These are phyloP conservation scores for Durusdinium trenchii DNA, from an alignment of 73 alveolate species.

Conservation along the genomic window DNA sequence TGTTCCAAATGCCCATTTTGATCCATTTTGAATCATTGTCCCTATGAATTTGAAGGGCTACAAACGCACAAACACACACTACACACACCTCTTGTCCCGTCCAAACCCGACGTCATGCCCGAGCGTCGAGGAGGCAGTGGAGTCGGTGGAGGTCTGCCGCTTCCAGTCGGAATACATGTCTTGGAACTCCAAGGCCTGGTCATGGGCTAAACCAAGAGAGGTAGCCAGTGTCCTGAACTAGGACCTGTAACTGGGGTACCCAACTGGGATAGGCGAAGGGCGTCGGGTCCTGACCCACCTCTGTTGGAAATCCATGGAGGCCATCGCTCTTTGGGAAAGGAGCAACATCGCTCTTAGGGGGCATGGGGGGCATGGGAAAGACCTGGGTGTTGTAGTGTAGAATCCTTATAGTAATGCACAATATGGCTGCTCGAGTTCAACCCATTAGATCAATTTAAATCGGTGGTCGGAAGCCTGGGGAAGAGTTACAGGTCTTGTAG, in stretches of 20 bases:
- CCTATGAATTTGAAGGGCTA: background rate
- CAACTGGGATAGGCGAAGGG: no score
- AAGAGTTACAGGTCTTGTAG: no score
- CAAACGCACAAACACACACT: background rate
- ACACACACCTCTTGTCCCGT: background rate
- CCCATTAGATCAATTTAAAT: no score
- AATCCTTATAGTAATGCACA: no score
- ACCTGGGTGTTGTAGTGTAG: no score
- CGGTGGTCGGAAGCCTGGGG: no score
- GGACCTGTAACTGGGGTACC: no score
- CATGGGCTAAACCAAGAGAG: background rate
- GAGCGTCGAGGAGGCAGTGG: slow-evolving; percentile 47
- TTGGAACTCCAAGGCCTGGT: slow-evolving; percentile 78
- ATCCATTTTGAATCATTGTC: background rate
- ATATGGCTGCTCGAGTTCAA: no score
- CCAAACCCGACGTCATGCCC: background rate
- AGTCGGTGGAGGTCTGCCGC: slow-evolving; percentile 88
- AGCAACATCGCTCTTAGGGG: no score
- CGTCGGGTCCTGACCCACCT: no score
- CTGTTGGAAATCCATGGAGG: background rate
- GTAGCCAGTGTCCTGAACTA: no score
- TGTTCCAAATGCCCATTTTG: background rate
- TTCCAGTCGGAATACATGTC: slow-evolving; percentile 91
- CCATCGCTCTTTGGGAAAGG: background rate
- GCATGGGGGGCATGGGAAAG: no score